Evolutionary conservation across 108 stramenopile genomes (phyloP).

Genomic region (Nitzschia palea): DNA sequence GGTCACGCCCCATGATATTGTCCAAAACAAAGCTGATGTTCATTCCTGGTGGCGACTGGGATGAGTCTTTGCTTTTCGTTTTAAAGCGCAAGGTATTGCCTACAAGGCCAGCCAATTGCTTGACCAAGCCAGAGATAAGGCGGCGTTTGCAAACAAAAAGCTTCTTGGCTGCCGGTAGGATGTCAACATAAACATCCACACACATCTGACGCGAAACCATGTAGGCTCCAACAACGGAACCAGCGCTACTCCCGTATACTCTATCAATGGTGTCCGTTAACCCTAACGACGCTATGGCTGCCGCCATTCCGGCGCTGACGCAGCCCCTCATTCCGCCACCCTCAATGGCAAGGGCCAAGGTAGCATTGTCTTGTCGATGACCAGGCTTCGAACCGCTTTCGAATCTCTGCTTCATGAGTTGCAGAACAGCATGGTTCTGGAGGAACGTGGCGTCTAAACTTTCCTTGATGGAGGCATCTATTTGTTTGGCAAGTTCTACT

Average conservation of each 20-base stretch:
- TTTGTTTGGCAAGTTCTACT: constrained; percentile 2
- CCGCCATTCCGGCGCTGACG: constrained; percentile 78
- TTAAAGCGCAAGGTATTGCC: background rate
- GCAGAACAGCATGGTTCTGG: constrained; percentile 56
- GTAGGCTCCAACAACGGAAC: constrained; percentile 75
- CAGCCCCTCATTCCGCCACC: constrained; percentile 83
- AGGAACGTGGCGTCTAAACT: constrained; percentile 8
- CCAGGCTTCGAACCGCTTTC: constrained; percentile 53
- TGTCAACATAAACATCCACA: constrained; percentile 76
- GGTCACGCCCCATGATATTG: constrained; percentile 62
- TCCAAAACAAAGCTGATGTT: constrained; percentile 80
- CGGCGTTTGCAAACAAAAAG: constrained; percentile 68
- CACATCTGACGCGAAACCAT: constrained; percentile 78
- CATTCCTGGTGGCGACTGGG: constrained; percentile 43
- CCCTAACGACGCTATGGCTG: constrained; percentile 73
- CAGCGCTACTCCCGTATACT: constrained; percentile 79
- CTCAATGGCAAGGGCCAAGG: constrained; percentile 84
- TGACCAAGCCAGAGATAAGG: constrained; percentile 25
- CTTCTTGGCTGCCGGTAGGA: constrained; percentile 61
- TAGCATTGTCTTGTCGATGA: constrained; percentile 55
- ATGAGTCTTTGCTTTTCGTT: background rate
- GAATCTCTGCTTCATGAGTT: constrained; percentile 58
- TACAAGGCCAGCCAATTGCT: constrained; percentile 19
- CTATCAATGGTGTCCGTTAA: constrained; percentile 66
- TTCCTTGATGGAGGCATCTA: constrained; percentile 13